Conservation (phyloP, 352 stramenopile genomes). For the Phytophthora pluvialis region DNA sequence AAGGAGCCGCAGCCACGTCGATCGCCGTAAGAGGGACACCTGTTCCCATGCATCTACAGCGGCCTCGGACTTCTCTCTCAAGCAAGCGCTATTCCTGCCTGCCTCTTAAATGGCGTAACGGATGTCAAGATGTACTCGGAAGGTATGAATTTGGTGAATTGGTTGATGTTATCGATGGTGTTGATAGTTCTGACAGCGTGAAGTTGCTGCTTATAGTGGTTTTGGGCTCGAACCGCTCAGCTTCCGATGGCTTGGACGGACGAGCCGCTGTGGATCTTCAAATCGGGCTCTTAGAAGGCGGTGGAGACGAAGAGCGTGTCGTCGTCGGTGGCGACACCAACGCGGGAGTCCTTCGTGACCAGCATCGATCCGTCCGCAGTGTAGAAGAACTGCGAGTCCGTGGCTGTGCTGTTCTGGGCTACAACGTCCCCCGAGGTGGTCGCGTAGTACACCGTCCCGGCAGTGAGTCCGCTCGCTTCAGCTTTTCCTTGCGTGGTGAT, state of each 20-base stretch:
- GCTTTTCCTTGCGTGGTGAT: conserved; percentile 36
- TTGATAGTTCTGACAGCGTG: conserved; percentile 8
- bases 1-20: conserved; percentile 1
- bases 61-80: neutral
- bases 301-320: conserved; percentile 67
- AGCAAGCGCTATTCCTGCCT: conserved; percentile 13
- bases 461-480: conserved; percentile 28
- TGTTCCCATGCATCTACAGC: conserved; percentile 33
- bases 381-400: conserved; percentile 49
- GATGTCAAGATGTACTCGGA: neutral
- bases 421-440: conserved; percentile 58
- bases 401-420: conserved; percentile 10
- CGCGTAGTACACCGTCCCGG: conserved; percentile 59
- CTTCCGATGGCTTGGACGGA: conserved; percentile 31
- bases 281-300: conserved; percentile 34
- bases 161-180: conserved; percentile 4
- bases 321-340: conserved; percentile 58
- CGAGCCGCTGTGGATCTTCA: conserved; percentile 3
- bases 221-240: conserved; percentile 18
- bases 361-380: conserved; percentile 36
- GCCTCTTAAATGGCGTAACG: conserved; percentile 12
- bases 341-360: conserved; percentile 58
- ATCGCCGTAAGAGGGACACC: conserved; percentile 10
- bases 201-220: conserved; percentile 23
- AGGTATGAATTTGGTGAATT: conserved; percentile 3